phyloP scores from a whole-genome alignment of 306 rosid species.

The Cucurbita maxima region DNA sequence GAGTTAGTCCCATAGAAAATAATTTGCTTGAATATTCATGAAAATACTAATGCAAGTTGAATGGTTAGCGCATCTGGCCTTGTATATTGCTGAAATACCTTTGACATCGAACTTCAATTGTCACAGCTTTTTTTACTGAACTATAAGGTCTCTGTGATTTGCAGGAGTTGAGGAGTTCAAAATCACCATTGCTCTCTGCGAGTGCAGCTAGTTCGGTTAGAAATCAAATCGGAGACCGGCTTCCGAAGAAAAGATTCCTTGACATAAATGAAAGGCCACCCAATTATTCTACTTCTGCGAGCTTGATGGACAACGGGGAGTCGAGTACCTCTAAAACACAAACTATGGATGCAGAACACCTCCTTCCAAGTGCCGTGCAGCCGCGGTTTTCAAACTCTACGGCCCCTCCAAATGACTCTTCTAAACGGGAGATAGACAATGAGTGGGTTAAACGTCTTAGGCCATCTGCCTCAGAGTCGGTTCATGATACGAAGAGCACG shows the following conservation, averaged over 20 bases:
- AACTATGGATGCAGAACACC: slow-evolving; percentile 52
- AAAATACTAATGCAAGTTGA: not conserved
- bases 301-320: slow-evolving; percentile 42
- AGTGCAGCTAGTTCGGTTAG: slow-evolving; percentile 22
- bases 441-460: slow-evolving; percentile 77
- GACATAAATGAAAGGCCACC: slow-evolving; percentile 45
- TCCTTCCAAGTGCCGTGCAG: slow-evolving; percentile 45
- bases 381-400: slow-evolving; percentile 26
- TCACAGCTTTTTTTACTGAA: not conserved
- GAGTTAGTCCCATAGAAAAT: not conserved
- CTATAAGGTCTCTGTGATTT: slow-evolving; percentile 21
- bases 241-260: slow-evolving; percentile 13
- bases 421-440: slow-evolving; percentile 38
- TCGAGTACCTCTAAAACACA: slow-evolving; percentile 69
- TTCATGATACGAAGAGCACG: slow-evolving; percentile 35
- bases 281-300: slow-evolving; percentile 17
- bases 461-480: slow-evolving; percentile 26
- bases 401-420: slow-evolving; percentile 15
- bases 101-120: not conserved
- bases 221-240: slow-evolving; percentile 22
- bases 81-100: not conserved
- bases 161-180: slow-evolving; percentile 38
- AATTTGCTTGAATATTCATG: not conserved
- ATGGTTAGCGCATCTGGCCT: not conserved
- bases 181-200: slow-evolving; percentile 16